Base-by-base conservation (phyloP, 164 flowering plant species). In the Tinospora cordifolia region DNA sequence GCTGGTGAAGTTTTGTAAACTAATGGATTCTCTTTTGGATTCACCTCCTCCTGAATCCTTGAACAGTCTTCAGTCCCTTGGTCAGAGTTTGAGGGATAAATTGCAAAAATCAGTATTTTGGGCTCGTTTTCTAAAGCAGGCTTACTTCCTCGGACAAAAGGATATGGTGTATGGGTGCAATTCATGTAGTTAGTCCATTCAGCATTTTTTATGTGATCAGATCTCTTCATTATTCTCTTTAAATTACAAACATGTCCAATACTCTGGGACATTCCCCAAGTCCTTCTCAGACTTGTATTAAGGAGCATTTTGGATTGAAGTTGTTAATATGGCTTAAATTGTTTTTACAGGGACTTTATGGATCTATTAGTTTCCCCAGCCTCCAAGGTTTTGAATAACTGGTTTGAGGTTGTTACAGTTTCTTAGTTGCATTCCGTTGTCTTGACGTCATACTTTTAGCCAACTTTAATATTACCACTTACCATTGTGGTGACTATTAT, bases 341-440 rank as follows among this genome's bases (percentile, higher is more conserved):
- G 63, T 77, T 77, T 75, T 84, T 77, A 60, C 86, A 92, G 97
- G 90, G 89, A 92, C 66, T 92, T 92, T 63, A 77, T 90, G 91
- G 96, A 95, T 67, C 96, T 95, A 69, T 76, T 95, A 69, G 46
- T 92, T 68, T 84, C 99, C n/a, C 99, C 99, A 12, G 90, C 99
- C 62, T 95, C 99, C 13, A 90, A 90, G 84, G 93, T 92, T 76
- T 76, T 94, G 83, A 87, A 94, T 81, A 90, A 87, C 74, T 95
- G 99, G 99, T 95, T 95, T 81, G 94, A 95, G 98, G 97, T 93
- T 69, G 78, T 76, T 46, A 62, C 65, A 40, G 66, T 39, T 72
- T 75, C 72, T 76, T 46, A 10, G 11, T 74, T 75, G 36, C 65
- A 65, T 63, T 49, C 12, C 40, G 14, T 63, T 8, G 15, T 40